phyloP scores from a whole-genome alignment of 768 basidiomycete species.

The Exsudoporus frostii region DNA sequence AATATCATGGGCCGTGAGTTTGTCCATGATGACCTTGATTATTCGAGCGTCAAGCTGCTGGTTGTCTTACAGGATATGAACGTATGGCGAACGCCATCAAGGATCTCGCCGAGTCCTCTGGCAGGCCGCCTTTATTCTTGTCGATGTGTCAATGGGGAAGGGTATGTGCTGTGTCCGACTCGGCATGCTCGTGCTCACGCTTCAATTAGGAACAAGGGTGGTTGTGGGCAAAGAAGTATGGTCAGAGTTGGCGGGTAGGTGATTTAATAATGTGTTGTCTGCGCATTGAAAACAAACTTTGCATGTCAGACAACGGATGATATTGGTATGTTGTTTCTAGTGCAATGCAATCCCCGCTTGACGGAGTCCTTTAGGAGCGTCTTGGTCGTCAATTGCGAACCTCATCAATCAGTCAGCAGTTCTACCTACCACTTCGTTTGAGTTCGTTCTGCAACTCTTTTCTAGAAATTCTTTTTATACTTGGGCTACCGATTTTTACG shows the following conservation, averaged over 20 bases:
- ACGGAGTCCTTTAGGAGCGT: constrained; percentile 31
- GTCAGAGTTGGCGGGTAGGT: constrained; percentile 65
- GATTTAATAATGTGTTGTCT: neutral
- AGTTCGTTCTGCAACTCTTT: neutral
- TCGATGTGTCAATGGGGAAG: constrained; percentile 70
- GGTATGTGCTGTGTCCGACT: constrained; percentile 34
- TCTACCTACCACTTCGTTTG: neutral
- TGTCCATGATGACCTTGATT: neutral
- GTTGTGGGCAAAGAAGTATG: constrained; percentile 57
- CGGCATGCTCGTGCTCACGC: neutral
- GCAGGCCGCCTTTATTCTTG: constrained; percentile 53
- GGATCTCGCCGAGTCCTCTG: constrained; percentile 43
- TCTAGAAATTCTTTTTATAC: constrained; percentile 64
- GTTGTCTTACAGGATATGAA: constrained; percentile 44
- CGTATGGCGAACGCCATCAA: constrained; percentile 60
- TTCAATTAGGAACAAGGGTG: constrained; percentile 53
- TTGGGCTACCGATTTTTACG: constrained; percentile 63
- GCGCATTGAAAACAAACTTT: constrained; percentile 1
- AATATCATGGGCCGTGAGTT: constrained; percentile 54
- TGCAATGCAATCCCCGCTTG: neutral
- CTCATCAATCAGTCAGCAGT: constrained; percentile 53
- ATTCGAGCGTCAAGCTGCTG: neutral
- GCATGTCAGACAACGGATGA: constrained; percentile 47
- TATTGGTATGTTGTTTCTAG: constrained; percentile 34
- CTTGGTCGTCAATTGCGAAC: constrained; percentile 48